phyloP scores from a whole-genome alignment of 805 yeast species.

The Lachancea mirantina region DNA sequence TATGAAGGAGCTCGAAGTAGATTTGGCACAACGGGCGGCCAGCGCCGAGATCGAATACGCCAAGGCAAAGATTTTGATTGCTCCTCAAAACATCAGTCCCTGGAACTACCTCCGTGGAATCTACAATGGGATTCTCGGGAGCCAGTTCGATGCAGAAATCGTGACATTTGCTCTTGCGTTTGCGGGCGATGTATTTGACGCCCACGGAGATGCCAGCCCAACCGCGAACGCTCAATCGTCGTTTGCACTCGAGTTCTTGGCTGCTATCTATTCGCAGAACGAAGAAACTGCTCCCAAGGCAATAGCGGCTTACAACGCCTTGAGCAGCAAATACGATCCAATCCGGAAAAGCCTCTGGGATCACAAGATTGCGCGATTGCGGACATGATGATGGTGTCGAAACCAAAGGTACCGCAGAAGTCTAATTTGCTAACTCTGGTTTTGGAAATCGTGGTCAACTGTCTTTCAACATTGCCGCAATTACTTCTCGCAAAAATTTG shows the following conservation, averaged over 20 bases:
- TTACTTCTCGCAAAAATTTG: too few relatives aligned
- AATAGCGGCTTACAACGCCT: slow-evolving; percentile 39
- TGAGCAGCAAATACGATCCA: slow-evolving; percentile 51
- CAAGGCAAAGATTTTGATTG: slow-evolving; percentile 40
- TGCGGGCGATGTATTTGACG: slow-evolving; percentile 28
- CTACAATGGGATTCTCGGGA: slow-evolving; percentile 26
- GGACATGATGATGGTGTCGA: too few relatives aligned
- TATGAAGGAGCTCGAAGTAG: slow-evolving; percentile 25
- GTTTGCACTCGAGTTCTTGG: slow-evolving; percentile 58
- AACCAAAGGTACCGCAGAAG: too few relatives aligned
- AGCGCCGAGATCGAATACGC: slow-evolving; percentile 48
- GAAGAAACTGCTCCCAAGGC: slow-evolving; percentile 33
- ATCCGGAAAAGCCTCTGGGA: slow-evolving; percentile 59
- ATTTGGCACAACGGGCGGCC: slow-evolving; percentile 1
- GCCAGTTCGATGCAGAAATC: slow-evolving; percentile 32
- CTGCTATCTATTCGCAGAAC: slow-evolving; percentile 38
- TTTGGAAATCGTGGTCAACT: too few relatives aligned
- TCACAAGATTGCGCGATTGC: too few relatives aligned
- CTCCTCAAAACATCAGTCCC: slow-evolving; percentile 76
- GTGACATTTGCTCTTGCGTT: slow-evolving; percentile 41
- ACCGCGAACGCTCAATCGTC: slow-evolving; percentile 36
- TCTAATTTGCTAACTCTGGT: too few relatives aligned
- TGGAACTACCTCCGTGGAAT: slow-evolving; percentile 81
- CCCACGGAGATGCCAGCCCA: slow-evolving; percentile 3
- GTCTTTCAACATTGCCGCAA: neutral